Percentiles rank a stretch among this genome's conserved stretches.
phyloP scores from a whole-genome alignment of 805 yeast species.

The Starmera quercuum region DNA sequence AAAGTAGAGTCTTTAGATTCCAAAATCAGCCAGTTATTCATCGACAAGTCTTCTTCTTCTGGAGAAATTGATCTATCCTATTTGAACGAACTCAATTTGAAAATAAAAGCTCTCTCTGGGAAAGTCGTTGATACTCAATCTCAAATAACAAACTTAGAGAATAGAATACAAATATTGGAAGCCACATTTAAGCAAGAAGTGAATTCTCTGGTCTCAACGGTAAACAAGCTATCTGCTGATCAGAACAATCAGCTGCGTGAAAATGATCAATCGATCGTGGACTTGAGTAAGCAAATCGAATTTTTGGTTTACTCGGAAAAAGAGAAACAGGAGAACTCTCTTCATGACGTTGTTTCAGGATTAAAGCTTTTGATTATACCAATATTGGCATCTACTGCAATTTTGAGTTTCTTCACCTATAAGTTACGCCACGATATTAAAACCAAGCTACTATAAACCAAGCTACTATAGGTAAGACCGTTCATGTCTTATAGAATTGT shows the following conservation, averaged over 20 bases:
- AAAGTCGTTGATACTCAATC: background rate
- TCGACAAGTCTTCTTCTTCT: background rate
- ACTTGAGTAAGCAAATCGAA: constrained; percentile 12
- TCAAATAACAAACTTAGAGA: constrained; percentile 1
- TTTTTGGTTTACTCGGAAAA: constrained; percentile 17
- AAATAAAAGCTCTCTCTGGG: constrained; percentile 5
- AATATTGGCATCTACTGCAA: constrained; percentile 18
- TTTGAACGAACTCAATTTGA: constrained; percentile 12
- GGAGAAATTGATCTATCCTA: constrained; percentile 13
- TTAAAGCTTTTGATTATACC: constrained; percentile 20
- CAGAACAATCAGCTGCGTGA: constrained; percentile 17
- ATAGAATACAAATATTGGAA: constrained; percentile 3
- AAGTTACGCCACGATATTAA: constrained; percentile 56
- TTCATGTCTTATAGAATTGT: too few species aligned
- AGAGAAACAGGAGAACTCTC: constrained; percentile 12
- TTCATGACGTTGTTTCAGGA: constrained; percentile 16
- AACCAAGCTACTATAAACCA: constrained; percentile 47
- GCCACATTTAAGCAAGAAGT: constrained; percentile 3
- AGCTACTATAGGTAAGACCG: too few species aligned
- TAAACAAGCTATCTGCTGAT: constrained; percentile 13
- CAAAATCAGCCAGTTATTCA: constrained; percentile 9
- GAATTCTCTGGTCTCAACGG: constrained; percentile 1
- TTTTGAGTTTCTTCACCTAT: constrained; percentile 39
- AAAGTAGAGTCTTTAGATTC: constrained; percentile 10
- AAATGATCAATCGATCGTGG: constrained; percentile 13